Percentiles rank a stretch among this genome's conserved stretches.
Evolutionary conservation across 345 rosid genomes (phyloP).

Genomic region (Brassica nigra): DNA sequence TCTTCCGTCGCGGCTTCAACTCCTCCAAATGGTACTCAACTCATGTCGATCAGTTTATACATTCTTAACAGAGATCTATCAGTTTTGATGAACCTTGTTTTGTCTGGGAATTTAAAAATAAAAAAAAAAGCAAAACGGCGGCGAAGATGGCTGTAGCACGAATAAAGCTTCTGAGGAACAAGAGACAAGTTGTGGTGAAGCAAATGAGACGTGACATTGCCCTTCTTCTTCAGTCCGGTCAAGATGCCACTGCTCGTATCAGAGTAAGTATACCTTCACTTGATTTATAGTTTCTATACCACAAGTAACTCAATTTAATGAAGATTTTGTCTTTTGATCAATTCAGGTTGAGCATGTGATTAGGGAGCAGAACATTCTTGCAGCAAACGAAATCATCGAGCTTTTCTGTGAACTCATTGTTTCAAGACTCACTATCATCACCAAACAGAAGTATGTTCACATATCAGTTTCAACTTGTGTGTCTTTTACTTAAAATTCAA

Average conservation of each 20-base stretch:
- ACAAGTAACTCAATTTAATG: background rate
- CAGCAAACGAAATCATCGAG: constrained; percentile 90
- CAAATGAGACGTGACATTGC: constrained; percentile 95
- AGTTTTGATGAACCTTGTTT: background rate
- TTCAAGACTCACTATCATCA: constrained; percentile 74
- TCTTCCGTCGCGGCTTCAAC: background rate
- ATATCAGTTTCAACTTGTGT: background rate
- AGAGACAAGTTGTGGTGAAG: constrained; percentile 79
- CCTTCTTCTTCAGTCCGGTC: constrained; percentile 81
- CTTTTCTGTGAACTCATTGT: constrained; percentile 92
- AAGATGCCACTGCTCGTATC: constrained; percentile 93
- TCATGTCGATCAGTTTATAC: background rate
- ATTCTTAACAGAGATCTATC: background rate
- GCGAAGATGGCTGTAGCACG: constrained; percentile 97
- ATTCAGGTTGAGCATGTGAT: constrained; percentile 88
- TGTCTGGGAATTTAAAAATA: background rate
- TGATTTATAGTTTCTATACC: too few relatives aligned
- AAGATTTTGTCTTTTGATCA: background rate
- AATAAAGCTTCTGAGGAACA: constrained; percentile 87
- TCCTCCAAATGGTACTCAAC: background rate
- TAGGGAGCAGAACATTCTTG: constrained; percentile 81
- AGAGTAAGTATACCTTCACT: constrained; percentile 69
- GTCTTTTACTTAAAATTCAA: background rate
- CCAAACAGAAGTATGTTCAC: constrained; percentile 63
- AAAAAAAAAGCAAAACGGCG: constrained; percentile 70